Evolutionary conservation across 805 yeast species (phyloP).

Genomic region (Starmerella kuoi): DNA sequence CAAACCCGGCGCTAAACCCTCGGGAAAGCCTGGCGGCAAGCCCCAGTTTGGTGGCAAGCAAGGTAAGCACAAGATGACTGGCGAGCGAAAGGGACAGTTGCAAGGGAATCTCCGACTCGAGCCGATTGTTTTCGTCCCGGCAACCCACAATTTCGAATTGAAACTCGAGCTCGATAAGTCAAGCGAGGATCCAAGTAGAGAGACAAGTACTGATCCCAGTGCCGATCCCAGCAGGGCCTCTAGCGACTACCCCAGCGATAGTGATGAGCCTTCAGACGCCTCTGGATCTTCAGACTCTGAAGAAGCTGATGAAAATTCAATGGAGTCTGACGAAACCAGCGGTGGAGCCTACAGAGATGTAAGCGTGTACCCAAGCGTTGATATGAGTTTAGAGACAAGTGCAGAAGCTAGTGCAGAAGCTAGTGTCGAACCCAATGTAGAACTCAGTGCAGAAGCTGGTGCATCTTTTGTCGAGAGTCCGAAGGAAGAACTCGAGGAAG

Average conservation of each 20-base stretch:
- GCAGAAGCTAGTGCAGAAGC: background rate
- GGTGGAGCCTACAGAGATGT: no score
- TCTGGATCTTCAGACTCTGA: no score
- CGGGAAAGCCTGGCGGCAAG: no score
- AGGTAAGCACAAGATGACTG: constrained; percentile 2
- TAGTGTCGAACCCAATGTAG: background rate
- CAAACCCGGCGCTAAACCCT: background rate
- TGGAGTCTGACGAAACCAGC: no score
- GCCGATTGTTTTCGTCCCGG: constrained; percentile 18
- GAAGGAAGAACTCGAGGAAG: background rate
- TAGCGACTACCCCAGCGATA: no score
- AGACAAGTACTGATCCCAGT: background rate
- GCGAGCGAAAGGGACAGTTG: constrained; percentile 2
- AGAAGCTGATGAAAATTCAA: background rate
- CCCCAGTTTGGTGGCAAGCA: background rate
- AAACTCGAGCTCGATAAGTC: no score
- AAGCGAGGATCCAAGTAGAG: background rate
- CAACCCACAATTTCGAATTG: background rate
- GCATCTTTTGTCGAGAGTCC: no score
- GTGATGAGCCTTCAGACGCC: no score
- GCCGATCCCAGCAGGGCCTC: no score
- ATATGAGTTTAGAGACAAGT: no score
- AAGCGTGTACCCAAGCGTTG: no score
- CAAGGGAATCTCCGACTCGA: constrained; percentile 9
- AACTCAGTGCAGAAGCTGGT: background rate